Evolutionary conservation across 2,329 filamentous ascomycete species (phyloP).

Genomic region (Cladophialophora bantiana): DNA sequence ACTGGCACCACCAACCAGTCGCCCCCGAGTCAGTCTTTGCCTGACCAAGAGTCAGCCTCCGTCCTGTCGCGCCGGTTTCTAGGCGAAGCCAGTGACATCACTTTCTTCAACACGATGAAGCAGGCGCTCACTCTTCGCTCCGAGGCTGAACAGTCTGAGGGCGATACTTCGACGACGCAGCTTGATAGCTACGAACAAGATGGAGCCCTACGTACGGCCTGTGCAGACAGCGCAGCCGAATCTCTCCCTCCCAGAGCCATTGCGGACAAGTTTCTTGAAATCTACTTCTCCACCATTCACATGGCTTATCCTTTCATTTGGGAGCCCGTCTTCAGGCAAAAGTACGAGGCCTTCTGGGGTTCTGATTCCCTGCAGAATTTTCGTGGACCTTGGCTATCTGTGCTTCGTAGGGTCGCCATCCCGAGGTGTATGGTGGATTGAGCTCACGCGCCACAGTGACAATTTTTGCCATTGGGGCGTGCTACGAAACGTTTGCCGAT

Average conservation of each 20-base stretch:
- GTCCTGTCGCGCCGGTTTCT: slow-evolving; percentile 43
- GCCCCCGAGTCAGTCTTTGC: not conserved
- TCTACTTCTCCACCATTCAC: slow-evolving; percentile 48
- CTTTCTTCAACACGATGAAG: slow-evolving; percentile 48
- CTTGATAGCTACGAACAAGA: slow-evolving; percentile 36
- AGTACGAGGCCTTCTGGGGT: slow-evolving; percentile 35
- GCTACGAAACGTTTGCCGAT: slow-evolving; percentile 43
- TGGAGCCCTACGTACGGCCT: slow-evolving; percentile 15
- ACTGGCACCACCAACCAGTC: slow-evolving; percentile 25
- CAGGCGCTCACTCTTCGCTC: slow-evolving; percentile 38
- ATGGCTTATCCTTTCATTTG: slow-evolving; percentile 48
- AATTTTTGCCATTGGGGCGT: slow-evolving; percentile 46
- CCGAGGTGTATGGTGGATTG: not conserved
- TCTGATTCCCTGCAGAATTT: slow-evolving; percentile 32
- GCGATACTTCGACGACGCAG: slow-evolving; percentile 31
- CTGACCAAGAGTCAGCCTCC: slow-evolving; percentile 30
- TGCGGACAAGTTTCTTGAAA: slow-evolving; percentile 37
- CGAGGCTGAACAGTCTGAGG: slow-evolving; percentile 42
- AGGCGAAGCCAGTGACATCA: slow-evolving; percentile 50
- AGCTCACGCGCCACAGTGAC: slow-evolving; percentile 33
- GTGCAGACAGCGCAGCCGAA: not conserved
- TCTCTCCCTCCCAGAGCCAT: slow-evolving; percentile 34
- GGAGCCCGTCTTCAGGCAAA: slow-evolving; percentile 37
- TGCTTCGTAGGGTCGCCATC: slow-evolving; percentile 35
- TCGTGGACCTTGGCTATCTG: slow-evolving; percentile 39